Evolutionary conservation across 176 grass and related monocot genomes (phyloP).

Genomic region (Cenchrus purpureus): DNA sequence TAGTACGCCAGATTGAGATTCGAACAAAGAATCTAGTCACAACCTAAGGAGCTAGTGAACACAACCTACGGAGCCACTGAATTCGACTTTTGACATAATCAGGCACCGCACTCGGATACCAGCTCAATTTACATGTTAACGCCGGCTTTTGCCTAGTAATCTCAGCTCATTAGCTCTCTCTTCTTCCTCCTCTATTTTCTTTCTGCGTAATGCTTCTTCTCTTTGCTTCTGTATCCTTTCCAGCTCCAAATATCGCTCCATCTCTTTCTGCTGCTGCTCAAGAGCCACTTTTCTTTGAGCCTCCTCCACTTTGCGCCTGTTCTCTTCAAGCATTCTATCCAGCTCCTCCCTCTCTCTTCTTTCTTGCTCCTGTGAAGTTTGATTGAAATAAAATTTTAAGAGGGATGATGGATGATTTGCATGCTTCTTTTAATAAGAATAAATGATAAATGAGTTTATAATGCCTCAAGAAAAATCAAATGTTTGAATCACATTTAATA

Average conservation of each 20-base stretch:
- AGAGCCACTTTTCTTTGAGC: slow-evolving; percentile 81
- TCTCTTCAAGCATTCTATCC: slow-evolving; percentile 95
- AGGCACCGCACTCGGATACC: not conserved
- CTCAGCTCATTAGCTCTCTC: slow-evolving; percentile 72
- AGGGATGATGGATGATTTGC: not conserved
- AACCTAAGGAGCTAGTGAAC: no score
- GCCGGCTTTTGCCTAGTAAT: slow-evolving; percentile 58
- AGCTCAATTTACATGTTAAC: slow-evolving; percentile 6
- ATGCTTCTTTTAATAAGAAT: not conserved
- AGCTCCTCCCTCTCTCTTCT: slow-evolving; percentile 87
- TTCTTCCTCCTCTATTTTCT: slow-evolving; percentile 92
- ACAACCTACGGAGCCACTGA: no score
- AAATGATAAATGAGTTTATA: slow-evolving; percentile 18
- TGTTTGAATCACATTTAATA: not conserved
- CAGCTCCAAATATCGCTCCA: slow-evolving; percentile 87
- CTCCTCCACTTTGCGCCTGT: slow-evolving; percentile 81
- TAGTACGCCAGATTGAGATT: no score
- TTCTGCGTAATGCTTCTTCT: slow-evolving; percentile 85
- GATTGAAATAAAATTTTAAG: slow-evolving; percentile 20
- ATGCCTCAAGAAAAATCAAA: not conserved
- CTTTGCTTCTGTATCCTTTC: slow-evolving; percentile 85
- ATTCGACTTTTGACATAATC: not conserved
- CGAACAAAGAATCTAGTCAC: no score
- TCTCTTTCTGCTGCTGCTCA: slow-evolving; percentile 79
- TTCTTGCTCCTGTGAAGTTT: slow-evolving; percentile 74